Evolutionary conservation across 2,329 filamentous ascomycete genomes (phyloP).

Genomic region (Hypoxylon sp.): DNA sequence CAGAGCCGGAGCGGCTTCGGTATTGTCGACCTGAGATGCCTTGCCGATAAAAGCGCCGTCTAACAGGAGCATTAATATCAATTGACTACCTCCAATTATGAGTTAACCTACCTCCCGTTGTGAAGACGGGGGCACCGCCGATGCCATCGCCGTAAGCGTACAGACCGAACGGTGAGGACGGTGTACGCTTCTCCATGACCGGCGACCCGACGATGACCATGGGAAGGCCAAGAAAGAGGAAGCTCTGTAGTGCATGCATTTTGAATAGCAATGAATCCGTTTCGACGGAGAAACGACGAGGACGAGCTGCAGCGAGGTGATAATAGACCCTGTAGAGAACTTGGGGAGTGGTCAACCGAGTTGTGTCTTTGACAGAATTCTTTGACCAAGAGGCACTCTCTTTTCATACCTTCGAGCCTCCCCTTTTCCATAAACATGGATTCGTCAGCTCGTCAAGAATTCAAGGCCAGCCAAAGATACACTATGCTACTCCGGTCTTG

Average conservation of each 20-base stretch:
- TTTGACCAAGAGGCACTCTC: constrained; percentile 16
- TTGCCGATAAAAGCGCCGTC: constrained; percentile 28
- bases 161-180: constrained; percentile 39
- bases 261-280: constrained; percentile 12
- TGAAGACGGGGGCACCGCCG: constrained; percentile 46
- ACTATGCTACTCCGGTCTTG: constrained; percentile 16
- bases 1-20: constrained; percentile 33
- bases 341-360: constrained; percentile 9
- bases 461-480: constrained; percentile 8
- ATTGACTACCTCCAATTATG: background rate
- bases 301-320: constrained; percentile 4
- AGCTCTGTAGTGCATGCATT: constrained; percentile 32
- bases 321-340: constrained; percentile 8
- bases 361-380: constrained; percentile 14
- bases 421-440: constrained; percentile 12
- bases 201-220: constrained; percentile 25
- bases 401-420: constrained; percentile 29
- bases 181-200: constrained; percentile 22
- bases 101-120: constrained; percentile 41
- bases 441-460: constrained; percentile 33
- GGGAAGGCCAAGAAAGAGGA: constrained; percentile 36
- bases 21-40: constrained; percentile 9
- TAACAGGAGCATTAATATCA: constrained; percentile 11
- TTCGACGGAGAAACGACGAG: background rate
- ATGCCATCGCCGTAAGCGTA: constrained; percentile 49